These are phyloP conservation scores for Mortierella antarctica DNA, from an alignment of 192 early-diverging fungal genomes.

Conservation along the genomic window DNA sequence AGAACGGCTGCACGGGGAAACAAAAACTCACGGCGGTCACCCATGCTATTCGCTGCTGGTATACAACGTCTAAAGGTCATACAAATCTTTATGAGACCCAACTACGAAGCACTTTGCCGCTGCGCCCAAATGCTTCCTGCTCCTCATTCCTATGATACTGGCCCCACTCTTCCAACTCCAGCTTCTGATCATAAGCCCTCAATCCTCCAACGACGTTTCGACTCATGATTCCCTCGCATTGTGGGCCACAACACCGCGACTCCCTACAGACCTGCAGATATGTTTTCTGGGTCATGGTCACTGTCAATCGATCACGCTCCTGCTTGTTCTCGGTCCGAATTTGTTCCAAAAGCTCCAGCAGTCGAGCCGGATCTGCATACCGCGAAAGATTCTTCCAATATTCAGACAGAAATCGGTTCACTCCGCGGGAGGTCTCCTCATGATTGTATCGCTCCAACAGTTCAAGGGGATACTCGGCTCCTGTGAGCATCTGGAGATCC, in stretches of 20 bases:
- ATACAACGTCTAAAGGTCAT: too few relatives aligned
- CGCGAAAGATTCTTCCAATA: conserved; percentile 16
- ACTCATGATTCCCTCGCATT: conserved; percentile 8
- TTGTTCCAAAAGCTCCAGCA: not conserved
- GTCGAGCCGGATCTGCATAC: conserved; percentile 11
- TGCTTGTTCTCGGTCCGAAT: conserved; percentile 5
- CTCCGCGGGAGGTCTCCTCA: not conserved
- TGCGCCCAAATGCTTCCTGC: not conserved
- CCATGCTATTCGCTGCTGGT: too few relatives aligned
- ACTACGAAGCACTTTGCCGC: not conserved
- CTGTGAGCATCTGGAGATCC: conserved; percentile 1
- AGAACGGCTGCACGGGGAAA: too few relatives aligned
- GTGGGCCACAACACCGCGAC: conserved; percentile 10
- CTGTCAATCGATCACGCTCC: not conserved
- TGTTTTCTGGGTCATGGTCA: not conserved
- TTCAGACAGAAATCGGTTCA: not conserved
- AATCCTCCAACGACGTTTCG: conserved; percentile 10
- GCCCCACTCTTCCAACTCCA: not conserved
- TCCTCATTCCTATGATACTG: not conserved
- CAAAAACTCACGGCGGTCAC: too few relatives aligned
- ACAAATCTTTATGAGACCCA: not conserved
- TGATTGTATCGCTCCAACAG: not conserved
- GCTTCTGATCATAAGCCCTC: conserved; percentile 3
- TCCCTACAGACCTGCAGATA: conserved; percentile 5
- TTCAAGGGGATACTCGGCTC: conserved; percentile 13